A percentile compares a stretch with the other conserved stretches of the same genome.
phyloP scores from a whole-genome alignment of 1,284 basidiomycete species.

The Cryptococcus hybrid region DNA sequence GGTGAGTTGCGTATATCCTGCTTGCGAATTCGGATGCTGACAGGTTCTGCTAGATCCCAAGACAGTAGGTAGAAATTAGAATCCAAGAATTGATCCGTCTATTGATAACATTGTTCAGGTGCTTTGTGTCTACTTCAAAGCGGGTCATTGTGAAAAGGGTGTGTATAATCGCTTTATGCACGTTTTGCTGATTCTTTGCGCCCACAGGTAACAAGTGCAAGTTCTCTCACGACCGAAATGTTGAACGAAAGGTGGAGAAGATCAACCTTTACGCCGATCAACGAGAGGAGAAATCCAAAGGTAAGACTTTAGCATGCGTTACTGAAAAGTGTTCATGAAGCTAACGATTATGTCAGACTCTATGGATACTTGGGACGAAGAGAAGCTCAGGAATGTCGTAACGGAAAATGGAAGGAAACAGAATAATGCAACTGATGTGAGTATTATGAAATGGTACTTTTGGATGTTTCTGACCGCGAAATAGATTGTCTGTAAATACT shows the following conservation, averaged over 20 bases:
- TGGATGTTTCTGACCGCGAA: neutral
- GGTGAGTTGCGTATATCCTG: slow-evolving; percentile 39
- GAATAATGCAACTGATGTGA: slow-evolving; percentile 83
- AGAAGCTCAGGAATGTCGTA: slow-evolving; percentile 77
- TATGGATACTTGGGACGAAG: slow-evolving; percentile 98
- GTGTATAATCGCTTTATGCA: slow-evolving; percentile 8
- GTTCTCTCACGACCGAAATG: slow-evolving; percentile 88
- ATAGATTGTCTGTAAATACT: slow-evolving; percentile 95
- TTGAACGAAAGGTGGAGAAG: slow-evolving; percentile 91
- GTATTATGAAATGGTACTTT: slow-evolving; percentile 29
- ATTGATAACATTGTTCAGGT: slow-evolving; percentile 45
- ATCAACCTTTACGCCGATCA: slow-evolving; percentile 92
- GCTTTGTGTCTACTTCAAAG: slow-evolving; percentile 84
- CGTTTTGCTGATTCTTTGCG: neutral
- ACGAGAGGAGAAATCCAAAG: slow-evolving; percentile 67
- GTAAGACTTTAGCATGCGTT: slow-evolving; percentile 54
- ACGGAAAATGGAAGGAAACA: slow-evolving; percentile 88
- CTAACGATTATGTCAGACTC: slow-evolving; percentile 7
- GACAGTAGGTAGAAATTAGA: slow-evolving; percentile 51
- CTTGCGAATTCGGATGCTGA: slow-evolving; percentile 1
- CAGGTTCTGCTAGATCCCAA: slow-evolving; percentile 65
- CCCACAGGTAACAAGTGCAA: slow-evolving; percentile 72
- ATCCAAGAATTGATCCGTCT: neutral
- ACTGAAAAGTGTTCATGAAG: neutral
- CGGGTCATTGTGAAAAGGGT: slow-evolving; percentile 83